phyloP scores from a whole-genome alignment of 768 basidiomycete species.

The Lentinula detonsa region DNA sequence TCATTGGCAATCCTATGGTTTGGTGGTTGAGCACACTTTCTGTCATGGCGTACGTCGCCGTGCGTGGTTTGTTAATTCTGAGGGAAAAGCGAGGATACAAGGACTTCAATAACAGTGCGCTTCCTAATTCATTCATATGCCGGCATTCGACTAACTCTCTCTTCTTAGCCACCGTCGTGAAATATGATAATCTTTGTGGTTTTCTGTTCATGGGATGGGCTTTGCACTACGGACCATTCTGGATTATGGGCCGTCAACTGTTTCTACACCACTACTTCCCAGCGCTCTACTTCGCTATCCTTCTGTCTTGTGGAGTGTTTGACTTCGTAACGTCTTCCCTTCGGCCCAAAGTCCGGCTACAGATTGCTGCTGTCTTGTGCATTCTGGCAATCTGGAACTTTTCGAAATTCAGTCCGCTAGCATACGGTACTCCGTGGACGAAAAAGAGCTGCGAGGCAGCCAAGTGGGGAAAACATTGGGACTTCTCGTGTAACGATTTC shows the following conservation, averaged over 20 bases:
- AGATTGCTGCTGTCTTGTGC: conserved; percentile 71
- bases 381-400: conserved; percentile 77
- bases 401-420: conserved; percentile 70
- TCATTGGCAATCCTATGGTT: conserved; percentile 89
- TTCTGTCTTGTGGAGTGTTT: conserved; percentile 71
- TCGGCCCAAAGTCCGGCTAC: conserved; percentile 69
- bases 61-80: conserved; percentile 77
- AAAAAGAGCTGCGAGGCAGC: conserved; percentile 66
- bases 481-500: conserved; percentile 87
- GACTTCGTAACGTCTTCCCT: conserved; percentile 81
- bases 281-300: conserved; percentile 88
- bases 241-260: conserved; percentile 92
- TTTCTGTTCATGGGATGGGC: conserved; percentile 92
- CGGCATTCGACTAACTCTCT: not conserved
- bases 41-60: conserved; percentile 56
- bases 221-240: conserved; percentile 95
- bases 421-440: conserved; percentile 88
- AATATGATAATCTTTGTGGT: conserved; percentile 86
- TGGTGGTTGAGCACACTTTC: conserved; percentile 85
- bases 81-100: conserved; percentile 86
- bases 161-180: conserved; percentile 71
- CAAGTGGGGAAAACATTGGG: conserved; percentile 92
- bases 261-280: conserved; percentile 99
- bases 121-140: not conserved
- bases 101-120: conserved; percentile 89